Percentiles rank a stretch among this genome's conserved stretches.
These are phyloP conservation scores for Aspergillus sojae DNA, from an alignment of 2,329 filamentous ascomycete species.

Conservation along the genomic window DNA sequence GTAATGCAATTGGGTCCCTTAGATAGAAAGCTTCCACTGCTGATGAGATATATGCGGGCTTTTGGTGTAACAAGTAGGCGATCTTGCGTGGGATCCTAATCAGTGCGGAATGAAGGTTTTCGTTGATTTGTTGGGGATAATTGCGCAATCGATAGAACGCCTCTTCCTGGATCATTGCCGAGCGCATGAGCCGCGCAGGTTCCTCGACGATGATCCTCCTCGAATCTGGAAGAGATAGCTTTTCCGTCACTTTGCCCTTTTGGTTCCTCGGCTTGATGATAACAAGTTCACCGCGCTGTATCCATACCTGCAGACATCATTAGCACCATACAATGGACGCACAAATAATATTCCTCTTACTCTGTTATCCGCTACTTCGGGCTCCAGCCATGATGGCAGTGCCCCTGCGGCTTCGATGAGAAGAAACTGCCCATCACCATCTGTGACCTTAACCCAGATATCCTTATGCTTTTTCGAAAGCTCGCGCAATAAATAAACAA, in stretches of 20 bases:
- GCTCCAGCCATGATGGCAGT: slow-evolving; percentile 86
- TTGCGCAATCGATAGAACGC: slow-evolving; percentile 86
- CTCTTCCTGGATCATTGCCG: slow-evolving; percentile 76
- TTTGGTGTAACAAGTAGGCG: slow-evolving; percentile 74
- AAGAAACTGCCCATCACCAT: slow-evolving; percentile 93
- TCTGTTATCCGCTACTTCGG: slow-evolving; percentile 83
- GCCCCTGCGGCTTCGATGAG: slow-evolving; percentile 90
- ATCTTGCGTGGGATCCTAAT: slow-evolving; percentile 78
- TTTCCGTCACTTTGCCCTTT: slow-evolving; percentile 39
- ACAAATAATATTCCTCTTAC: slow-evolving; percentile 33
- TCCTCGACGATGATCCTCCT: slow-evolving; percentile 60
- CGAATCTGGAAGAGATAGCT: slow-evolving; percentile 67
- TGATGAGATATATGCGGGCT: slow-evolving; percentile 75
- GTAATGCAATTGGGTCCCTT: slow-evolving; percentile 76
- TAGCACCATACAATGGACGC: background rate
- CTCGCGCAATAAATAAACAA: slow-evolving; percentile 85
- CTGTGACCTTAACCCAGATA: slow-evolving; percentile 80
- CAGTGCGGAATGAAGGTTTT: slow-evolving; percentile 74
- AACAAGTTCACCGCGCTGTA: slow-evolving; percentile 73
- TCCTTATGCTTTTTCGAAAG: slow-evolving; percentile 72
- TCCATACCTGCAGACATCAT: slow-evolving; percentile 66
- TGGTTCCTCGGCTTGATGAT: slow-evolving; percentile 66
- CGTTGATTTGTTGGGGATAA: slow-evolving; percentile 74
- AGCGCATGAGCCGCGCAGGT: slow-evolving; percentile 66
- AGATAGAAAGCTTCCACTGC: slow-evolving; percentile 92